Base-by-base conservation (phyloP, 2,329 filamentous ascomycete species). In the Sarocladium oryzae region DNA sequence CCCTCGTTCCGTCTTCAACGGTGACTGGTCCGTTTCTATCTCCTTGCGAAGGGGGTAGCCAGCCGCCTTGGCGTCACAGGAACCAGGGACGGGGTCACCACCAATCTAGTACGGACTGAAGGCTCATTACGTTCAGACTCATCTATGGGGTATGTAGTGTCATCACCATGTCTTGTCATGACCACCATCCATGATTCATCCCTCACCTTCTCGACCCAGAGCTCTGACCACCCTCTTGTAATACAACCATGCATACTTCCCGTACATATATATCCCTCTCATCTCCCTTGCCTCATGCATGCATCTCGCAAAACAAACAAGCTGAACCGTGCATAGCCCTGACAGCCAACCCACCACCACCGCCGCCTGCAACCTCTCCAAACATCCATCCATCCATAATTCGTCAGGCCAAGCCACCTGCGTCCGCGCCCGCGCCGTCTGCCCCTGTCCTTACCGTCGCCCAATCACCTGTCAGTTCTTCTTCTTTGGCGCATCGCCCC, bases 231-330 rank as follows among this genome's bases (percentile, higher is more conserved):
- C 10, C 7, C 21, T 18, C 8, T 7, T 16, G 13, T 23, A 43
- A 43, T 43, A 15, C 40, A 28, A 11, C 20, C 16, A 26, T 26
- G 21, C 40, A 26, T 18, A 16, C 13, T 30, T 13, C 28, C 7
- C 13, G 28, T 13, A 30, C 13, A 30, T 7, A 30, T 30, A 20
- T 28, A 26, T 28, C 20, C 26, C 40, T 43, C 40, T 43, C 40
- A 43, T 43, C 40, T 43, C 40, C 40, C 40, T n/a, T 23, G n/a
- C 36, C 9, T 43, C 40, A 43, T 43, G 23, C 40, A 43, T 43
- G 23, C 40, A 43, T 43, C 40, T 11, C 23, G 8, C 16, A 23
- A 23, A 26, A 20, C 36, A 43, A 26, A 43, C 20, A 15, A 43
- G 26, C 9, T 4, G 26, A 43, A 43, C 20, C 21, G 11, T 18